Percentiles rank a stretch among this genome's conserved stretches.
phyloP scores from a whole-genome alignment of 305 asterid species.

The Ajuga reptans region DNA sequence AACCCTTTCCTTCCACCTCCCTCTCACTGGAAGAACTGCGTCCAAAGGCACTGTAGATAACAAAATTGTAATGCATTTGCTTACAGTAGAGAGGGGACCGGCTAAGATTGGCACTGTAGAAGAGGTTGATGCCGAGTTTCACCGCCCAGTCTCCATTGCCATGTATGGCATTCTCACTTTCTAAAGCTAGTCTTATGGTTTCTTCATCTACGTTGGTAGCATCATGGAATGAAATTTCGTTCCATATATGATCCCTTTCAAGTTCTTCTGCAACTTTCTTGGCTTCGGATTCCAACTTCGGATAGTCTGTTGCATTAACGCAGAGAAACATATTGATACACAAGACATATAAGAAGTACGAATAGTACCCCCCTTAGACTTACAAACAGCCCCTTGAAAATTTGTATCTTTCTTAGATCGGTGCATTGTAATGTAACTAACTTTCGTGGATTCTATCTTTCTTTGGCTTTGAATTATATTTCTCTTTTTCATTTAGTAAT shows the following conservation, averaged over 20 bases:
- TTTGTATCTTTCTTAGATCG: too few species aligned
- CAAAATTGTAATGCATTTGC: slow-evolving; percentile 86
- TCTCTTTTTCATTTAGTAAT: neutral
- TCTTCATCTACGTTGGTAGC: slow-evolving; percentile 64
- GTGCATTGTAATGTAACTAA: too few species aligned
- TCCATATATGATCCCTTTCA: slow-evolving; percentile 51
- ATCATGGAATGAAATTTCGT: slow-evolving; percentile 48
- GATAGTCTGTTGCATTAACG: slow-evolving; percentile 55
- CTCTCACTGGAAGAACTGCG: slow-evolving; percentile 42
- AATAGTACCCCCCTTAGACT: neutral
- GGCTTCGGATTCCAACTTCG: slow-evolving; percentile 68
- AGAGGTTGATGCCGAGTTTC: slow-evolving; percentile 86
- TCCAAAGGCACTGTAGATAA: slow-evolving; percentile 77
- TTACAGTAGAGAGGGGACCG: slow-evolving; percentile 89
- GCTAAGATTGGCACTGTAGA: slow-evolving; percentile 86
- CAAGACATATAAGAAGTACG: neutral
- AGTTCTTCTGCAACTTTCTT: slow-evolving; percentile 67
- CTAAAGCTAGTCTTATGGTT: slow-evolving; percentile 58
- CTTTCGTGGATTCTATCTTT: too few species aligned
- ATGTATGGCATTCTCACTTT: slow-evolving; percentile 73
- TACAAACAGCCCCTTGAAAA: too few species aligned
- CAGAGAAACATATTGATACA: neutral
- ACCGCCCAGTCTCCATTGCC: slow-evolving; percentile 98
- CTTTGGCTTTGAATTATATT: too few species aligned
- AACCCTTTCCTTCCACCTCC: slow-evolving; percentile 38